These are phyloP conservation scores for Talaromyces sp. DNA, from an alignment of 2,329 filamentous ascomycete genomes.

Conservation along the genomic window DNA sequence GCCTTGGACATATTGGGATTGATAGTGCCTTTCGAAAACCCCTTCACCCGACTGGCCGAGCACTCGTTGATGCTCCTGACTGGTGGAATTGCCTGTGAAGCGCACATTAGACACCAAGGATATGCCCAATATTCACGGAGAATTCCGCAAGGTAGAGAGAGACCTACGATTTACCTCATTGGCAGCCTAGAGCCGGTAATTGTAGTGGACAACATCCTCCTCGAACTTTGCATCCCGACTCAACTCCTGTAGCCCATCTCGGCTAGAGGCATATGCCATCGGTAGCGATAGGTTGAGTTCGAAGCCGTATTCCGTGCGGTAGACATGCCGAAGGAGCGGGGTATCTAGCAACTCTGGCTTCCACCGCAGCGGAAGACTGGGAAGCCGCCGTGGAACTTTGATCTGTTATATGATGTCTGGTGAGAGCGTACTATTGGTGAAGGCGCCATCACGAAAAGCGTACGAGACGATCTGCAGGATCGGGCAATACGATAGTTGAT, in stretches of 20 bases:
- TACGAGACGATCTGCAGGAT: constrained; percentile 20
- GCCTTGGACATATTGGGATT: constrained; percentile 20
- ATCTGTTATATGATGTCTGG: constrained; percentile 21
- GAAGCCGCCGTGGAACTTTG: constrained; percentile 14
- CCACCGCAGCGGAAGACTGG: constrained; percentile 17
- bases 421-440: constrained; percentile 18
- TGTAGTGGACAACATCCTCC: constrained; percentile 23
- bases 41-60: constrained; percentile 19
- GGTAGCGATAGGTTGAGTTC: constrained; percentile 17
- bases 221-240: constrained; percentile 20
- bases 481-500: constrained; percentile 21
- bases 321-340: constrained; percentile 19
- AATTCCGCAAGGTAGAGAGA: not conserved
- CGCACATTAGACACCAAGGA: constrained; percentile 11
- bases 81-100: constrained; percentile 19
- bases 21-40: constrained; percentile 23
- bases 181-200: constrained; percentile 19
- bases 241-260: constrained; percentile 18
- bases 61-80: constrained; percentile 21
- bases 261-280: constrained; percentile 23
- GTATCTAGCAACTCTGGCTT: constrained; percentile 18
- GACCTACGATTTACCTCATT: constrained; percentile 24
- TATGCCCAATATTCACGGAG: not conserved
- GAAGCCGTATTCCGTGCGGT: constrained; percentile 17
- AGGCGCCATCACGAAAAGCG: constrained; percentile 19